phyloP scores from a whole-genome alignment of 345 rosid genomes.

The Arabis hirsuta region DNA sequence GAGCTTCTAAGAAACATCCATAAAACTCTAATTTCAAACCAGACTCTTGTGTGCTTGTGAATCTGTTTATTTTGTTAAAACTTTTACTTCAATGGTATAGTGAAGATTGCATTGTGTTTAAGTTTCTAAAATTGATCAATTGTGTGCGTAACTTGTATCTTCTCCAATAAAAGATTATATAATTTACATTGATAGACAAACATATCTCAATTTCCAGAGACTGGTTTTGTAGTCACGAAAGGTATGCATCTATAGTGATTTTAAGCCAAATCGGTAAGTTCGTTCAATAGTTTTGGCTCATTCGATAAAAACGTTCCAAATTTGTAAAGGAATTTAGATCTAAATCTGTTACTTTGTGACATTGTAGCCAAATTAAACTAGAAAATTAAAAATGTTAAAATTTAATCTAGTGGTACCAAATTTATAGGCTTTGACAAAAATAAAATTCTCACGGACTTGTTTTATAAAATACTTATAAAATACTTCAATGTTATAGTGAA shows the following conservation, averaged over 20 bases:
- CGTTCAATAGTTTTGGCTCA: too few species aligned
- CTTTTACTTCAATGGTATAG: neutral
- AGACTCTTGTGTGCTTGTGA: neutral
- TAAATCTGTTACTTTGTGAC: too few species aligned
- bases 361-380: too few species aligned
- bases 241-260: too few species aligned
- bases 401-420: too few species aligned
- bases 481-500: neutral
- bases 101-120: neutral
- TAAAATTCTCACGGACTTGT: too few species aligned
- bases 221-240: neutral
- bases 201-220: neutral
- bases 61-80: neutral
- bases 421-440: too few species aligned
- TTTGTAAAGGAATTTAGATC: too few species aligned
- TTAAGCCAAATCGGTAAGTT: too few species aligned
- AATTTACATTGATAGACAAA: neutral
- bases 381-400: too few species aligned
- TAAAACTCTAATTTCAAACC: neutral
- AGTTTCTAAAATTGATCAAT: neutral
- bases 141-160: neutral
- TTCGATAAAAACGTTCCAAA: too few species aligned
- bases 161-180: neutral
- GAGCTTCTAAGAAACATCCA: slow-evolving; percentile 52
- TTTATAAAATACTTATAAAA: too few species aligned